Evolutionary conservation across 345 rosid genomes (phyloP), one percentile per base, ranked within the genome.

Genomic region (Iberis pinnata): DNA sequence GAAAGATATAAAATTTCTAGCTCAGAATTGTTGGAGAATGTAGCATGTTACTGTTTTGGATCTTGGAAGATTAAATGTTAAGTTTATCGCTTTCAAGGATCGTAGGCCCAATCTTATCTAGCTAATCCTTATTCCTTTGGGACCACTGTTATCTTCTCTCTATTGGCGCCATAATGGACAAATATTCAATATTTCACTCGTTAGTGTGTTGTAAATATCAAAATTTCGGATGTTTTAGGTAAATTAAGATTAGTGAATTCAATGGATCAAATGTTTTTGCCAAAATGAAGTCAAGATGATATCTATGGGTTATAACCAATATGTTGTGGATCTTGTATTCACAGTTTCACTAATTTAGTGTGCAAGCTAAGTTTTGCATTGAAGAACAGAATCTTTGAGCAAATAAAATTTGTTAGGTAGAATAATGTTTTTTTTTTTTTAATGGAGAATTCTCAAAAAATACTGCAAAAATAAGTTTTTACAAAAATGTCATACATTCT

Each of bases 91-190:
- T 59, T 59, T 45, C 65, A 39, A 18, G 22, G 12, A 54, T 15
- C 16, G 56, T 60, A 59, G 70, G 60, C 63, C 61, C 56, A 59
- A 51, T 59, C 65, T 67, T 67, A 59, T 67, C 61, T 36, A n/a
- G 17, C 38, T 20, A 58, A 49, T 52, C 61, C 60, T 67, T 36
- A 18, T 36, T 43, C 58, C 20, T 3, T 45, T 45, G 65, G 71
- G 70, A 58, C 71, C 70, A 59, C 58, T 58, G 14, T 15, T 49
- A 18, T 42, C 19, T 42, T 65, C 9, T 49, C 12, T 45, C 26
- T 12, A 17, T 55, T 58, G 59, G 20, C 54, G 2, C 33, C 60
- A 31, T 43, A 45, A 48, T 59, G 25, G 36, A 40, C n/a, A 43
- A n/a, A 64, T 40, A 29, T 40, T 63, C 10, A 22, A 18, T 6